Conservation (phyloP, 78 protist genomes). For the Chrysochromulina tobinii region DNA sequence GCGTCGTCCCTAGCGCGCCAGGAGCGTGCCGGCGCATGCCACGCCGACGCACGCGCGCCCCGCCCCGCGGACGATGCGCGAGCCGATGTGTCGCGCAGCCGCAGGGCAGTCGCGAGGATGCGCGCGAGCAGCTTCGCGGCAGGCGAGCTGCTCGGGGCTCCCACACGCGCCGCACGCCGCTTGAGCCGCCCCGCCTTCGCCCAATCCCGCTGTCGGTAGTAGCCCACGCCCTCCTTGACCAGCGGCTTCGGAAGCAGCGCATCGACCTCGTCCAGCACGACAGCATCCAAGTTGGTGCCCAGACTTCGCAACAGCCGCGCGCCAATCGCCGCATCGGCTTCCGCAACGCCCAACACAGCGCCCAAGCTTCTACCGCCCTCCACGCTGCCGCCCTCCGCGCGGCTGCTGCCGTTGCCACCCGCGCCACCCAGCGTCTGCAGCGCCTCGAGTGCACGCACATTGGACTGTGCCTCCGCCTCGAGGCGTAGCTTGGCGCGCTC, state of each 20-base stretch:
- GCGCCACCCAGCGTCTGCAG: too few relatives aligned
- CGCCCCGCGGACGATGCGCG: too few relatives aligned
- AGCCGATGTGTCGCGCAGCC: too few relatives aligned
- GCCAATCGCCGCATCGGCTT: not conserved
- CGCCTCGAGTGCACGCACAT: too few relatives aligned
- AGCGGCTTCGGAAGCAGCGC: not conserved
- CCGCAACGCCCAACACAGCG: not conserved
- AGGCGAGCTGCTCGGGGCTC: too few relatives aligned
- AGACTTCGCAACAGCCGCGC: not conserved
- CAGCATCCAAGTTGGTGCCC: not conserved
- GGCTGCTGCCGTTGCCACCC: too few relatives aligned
- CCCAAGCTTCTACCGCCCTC: not conserved
- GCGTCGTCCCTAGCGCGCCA: too few relatives aligned
- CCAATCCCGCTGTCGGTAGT: not conserved
- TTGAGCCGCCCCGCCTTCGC: not conserved
- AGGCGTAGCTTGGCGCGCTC: too few relatives aligned
- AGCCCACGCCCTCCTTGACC: not conserved
- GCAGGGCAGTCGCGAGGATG: not conserved
- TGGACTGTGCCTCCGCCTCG: too few relatives aligned
- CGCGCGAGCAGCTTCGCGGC: not conserved
- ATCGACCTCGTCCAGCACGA: not conserved
- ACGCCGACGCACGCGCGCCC: too few relatives aligned
- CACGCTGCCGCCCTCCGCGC: too few relatives aligned
- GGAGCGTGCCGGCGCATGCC: too few relatives aligned
- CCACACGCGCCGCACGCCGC: not conserved